Base-by-base conservation (phyloP, 805 yeast species). In the Lachancea mirantina region DNA sequence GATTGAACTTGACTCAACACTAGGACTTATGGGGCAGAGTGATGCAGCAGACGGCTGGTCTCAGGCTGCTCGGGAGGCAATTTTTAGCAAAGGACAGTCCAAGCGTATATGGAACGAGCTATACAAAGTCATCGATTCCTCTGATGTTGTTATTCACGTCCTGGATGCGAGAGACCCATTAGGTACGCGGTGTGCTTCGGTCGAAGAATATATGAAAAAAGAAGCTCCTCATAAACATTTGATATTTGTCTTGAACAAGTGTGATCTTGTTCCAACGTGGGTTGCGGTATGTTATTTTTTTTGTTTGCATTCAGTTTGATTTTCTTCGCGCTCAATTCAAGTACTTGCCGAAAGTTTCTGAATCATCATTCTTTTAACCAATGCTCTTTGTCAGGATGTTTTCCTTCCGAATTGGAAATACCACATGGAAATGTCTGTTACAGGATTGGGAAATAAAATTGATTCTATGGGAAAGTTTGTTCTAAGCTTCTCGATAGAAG, bases 251-350 rank as follows among this genome's bases (percentile, higher is more conserved):
- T 67, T 89, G 63, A 89, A 89, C 74, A 89, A 89, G 71, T 88
- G 96, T 74, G 98, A 89, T 69, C 76, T 89, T 53, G 96, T 89
- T 32, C 98, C 98, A 43, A 89, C 96, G 28, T 89, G 97, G 96
- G 96, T 85, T 53, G 96, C 97, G 52, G 97, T 88, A 85, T 74
- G 97, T 87, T 61, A 55, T 36, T 34, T 23, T 32, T 32, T 44
- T 41, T 38, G 37, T 32, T 18, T 5, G 7, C 4, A 42, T 36
- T 40, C 21, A 35, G 27, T 34, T 34, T 26, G 14, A 41, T 39
- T 34, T 36, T 26, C 29, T 23, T 22, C 9, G 4, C 4, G 32
- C 8, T n/a, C n/a, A 18, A 10, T 5, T 23, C 18, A 28, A 25
- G 23, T 30, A 28, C 39, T 34, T 34, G 31, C 30, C 30, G 11